Evolutionary conservation across 345 rosid genomes (phyloP).

Genomic region (Boechera stricta): DNA sequence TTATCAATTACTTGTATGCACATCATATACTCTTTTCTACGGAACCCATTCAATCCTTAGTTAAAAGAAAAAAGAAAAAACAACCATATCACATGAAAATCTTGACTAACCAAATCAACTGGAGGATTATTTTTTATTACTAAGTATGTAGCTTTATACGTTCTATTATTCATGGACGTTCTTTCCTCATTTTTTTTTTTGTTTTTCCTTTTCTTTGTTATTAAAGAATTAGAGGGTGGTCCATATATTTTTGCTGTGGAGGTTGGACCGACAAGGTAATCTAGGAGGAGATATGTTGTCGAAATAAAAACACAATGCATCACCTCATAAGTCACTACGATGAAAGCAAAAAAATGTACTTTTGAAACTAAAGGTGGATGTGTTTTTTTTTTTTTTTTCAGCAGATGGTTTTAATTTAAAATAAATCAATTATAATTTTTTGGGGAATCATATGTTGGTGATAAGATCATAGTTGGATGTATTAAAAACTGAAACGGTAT

Average conservation of each 20-base stretch:
- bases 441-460: slow-evolving; percentile 27
- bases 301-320: slow-evolving; percentile 34
- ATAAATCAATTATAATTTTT: slow-evolving; percentile 1
- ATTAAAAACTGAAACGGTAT: background rate
- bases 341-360: slow-evolving; percentile 38
- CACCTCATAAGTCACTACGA: slow-evolving; percentile 45
- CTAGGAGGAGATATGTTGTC: slow-evolving; percentile 47
- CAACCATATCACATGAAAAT: too few relatives aligned
- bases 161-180: slow-evolving; percentile 20
- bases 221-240: slow-evolving; percentile 29
- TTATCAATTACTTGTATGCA: background rate
- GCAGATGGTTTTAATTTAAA: background rate
- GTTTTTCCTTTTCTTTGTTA: background rate
- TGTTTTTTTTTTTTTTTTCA: background rate
- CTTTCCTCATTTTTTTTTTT: background rate
- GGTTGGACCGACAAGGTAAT: slow-evolving; percentile 46
- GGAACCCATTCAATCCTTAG: too few relatives aligned
- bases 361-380: slow-evolving; percentile 35
- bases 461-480: slow-evolving; percentile 27
- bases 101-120: background rate
- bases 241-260: slow-evolving; percentile 40
- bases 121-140: background rate
- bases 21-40: background rate
- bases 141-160: slow-evolving; percentile 2
- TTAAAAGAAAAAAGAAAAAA: too few relatives aligned